phyloP scores from a whole-genome alignment of 306 rosid genomes.

The Quercus mongolica region DNA sequence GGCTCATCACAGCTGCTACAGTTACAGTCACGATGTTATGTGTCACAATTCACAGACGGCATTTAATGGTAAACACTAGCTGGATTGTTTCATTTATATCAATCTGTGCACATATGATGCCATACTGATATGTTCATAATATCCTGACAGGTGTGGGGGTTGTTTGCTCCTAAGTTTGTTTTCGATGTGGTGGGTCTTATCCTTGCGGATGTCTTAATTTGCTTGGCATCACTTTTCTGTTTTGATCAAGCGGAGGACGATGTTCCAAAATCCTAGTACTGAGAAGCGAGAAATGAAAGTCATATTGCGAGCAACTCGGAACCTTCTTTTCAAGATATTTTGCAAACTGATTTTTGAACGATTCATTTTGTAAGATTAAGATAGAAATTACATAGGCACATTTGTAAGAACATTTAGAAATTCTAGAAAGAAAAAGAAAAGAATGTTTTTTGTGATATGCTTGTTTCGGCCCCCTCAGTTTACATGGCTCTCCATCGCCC shows the following conservation, averaged over 20 bases:
- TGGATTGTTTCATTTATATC: not conserved
- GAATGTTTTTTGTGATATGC: too few relatives aligned
- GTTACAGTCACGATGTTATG: conserved; percentile 72
- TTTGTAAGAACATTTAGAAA: too few relatives aligned
- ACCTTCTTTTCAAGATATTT: not conserved
- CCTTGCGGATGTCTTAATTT: conserved; percentile 61
- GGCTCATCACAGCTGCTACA: conserved; percentile 60
- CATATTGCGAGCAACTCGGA: not conserved
- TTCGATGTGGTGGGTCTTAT: conserved; percentile 73
- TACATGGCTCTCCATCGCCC: too few relatives aligned
- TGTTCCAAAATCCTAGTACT: conserved; percentile 5
- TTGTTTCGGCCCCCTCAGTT: too few relatives aligned
- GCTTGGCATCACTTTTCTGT: conserved; percentile 75
- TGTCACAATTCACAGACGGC: conserved; percentile 88
- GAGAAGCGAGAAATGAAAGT: not conserved
- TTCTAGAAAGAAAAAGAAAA: too few relatives aligned
- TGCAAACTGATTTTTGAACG: not conserved
- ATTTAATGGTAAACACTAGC: conserved; percentile 68
- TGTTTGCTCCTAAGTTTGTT: conserved; percentile 95
- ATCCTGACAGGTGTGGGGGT: conserved; percentile 87
- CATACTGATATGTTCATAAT: not conserved
- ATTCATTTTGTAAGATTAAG: not conserved
- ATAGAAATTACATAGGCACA: not conserved
- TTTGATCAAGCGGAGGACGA: conserved; percentile 36
- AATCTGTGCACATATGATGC: conserved; percentile 8